phyloP scores from a whole-genome alignment of 441 rosid genomes.

The Biscutella laevigata region DNA sequence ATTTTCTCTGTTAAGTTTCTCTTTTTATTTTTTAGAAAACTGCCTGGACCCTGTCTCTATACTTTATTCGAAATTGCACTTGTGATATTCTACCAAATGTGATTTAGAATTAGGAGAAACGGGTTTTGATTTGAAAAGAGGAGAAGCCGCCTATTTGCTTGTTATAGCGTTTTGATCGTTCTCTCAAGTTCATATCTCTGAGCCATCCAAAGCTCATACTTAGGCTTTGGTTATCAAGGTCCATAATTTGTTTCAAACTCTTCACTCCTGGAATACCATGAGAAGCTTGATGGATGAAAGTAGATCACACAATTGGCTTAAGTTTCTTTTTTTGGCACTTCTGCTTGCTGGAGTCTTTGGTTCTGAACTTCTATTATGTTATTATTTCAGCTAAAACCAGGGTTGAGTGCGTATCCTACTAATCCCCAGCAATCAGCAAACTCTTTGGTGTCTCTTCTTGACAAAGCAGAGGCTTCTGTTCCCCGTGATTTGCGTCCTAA shows the following conservation, averaged over 20 bases:
- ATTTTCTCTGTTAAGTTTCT: background rate
- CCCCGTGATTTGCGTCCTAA: slow-evolving; percentile 57
- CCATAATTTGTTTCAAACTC: background rate
- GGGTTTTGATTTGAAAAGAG: background rate
- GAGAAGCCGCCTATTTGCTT: background rate
- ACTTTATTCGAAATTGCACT: background rate
- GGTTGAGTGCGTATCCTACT: slow-evolving; percentile 70
- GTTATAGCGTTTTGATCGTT: background rate
- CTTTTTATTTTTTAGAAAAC: background rate
- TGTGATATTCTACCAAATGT: too few relatives aligned
- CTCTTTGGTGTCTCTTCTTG: slow-evolving; percentile 60
- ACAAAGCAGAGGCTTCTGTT: slow-evolving; percentile 70
- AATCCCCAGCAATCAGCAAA: slow-evolving; percentile 65
- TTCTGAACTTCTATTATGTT: slow-evolving; percentile 8
- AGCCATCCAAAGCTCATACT: background rate
- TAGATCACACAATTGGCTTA: too few relatives aligned
- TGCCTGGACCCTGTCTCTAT: background rate
- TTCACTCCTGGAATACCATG: background rate
- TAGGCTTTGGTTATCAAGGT: background rate
- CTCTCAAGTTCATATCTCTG: background rate
- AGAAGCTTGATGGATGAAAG: background rate
- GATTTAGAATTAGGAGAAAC: too few relatives aligned
- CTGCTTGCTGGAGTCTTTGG: background rate
- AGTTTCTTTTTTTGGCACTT: too few relatives aligned
- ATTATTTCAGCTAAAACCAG: slow-evolving; percentile 53